Percentiles rank a stretch among this genome's conserved stretches.
phyloP scores from a whole-genome alignment of 2,329 filamentous ascomycete genomes.

The Stachybotrys elegans region DNA sequence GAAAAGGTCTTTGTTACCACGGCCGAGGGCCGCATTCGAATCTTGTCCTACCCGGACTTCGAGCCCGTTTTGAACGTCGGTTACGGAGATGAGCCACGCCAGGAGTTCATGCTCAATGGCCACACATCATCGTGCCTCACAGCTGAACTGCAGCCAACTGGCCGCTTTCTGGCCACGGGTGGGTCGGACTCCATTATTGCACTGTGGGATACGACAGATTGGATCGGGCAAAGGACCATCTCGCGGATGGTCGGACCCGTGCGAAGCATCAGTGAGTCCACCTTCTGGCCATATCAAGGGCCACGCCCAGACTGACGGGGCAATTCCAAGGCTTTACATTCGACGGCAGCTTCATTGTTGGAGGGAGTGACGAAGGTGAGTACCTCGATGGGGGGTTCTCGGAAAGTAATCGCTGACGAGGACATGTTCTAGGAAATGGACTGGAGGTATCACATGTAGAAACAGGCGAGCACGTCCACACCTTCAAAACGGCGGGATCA shows the following conservation, averaged over 20 bases:
- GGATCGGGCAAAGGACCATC: slow-evolving; percentile 69
- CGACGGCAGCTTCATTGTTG: slow-evolving; percentile 70
- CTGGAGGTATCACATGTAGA: slow-evolving; percentile 69
- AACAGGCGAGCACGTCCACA: slow-evolving; percentile 67
- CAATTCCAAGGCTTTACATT: slow-evolving; percentile 61
- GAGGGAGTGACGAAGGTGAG: slow-evolving; percentile 67
- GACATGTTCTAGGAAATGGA: slow-evolving; percentile 41
- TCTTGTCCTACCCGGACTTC: slow-evolving; percentile 63
- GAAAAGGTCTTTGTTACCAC: slow-evolving; percentile 66
- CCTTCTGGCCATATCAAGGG: not conserved
- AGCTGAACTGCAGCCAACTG: slow-evolving; percentile 65
- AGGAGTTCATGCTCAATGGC: slow-evolving; percentile 60
- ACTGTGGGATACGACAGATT: slow-evolving; percentile 73
- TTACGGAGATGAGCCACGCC: slow-evolving; percentile 36
- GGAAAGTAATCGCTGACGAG: not conserved
- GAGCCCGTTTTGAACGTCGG: slow-evolving; percentile 48
- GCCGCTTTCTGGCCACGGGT: slow-evolving; percentile 67
- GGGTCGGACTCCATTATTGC: slow-evolving; percentile 71
- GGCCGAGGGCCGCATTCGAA: slow-evolving; percentile 64
- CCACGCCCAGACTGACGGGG: slow-evolving; percentile 1
- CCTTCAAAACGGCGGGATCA: slow-evolving; percentile 61
- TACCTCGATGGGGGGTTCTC: no score
- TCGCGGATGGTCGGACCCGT: slow-evolving; percentile 66
- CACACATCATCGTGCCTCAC: slow-evolving; percentile 70
- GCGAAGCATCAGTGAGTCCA: slow-evolving; percentile 55